Percentiles rank a stretch among this genome's conserved stretches.
These are phyloP conservation scores for Panaeolus papilionaceus DNA, from an alignment of 768 basidiomycete species.

Conservation along the genomic window DNA sequence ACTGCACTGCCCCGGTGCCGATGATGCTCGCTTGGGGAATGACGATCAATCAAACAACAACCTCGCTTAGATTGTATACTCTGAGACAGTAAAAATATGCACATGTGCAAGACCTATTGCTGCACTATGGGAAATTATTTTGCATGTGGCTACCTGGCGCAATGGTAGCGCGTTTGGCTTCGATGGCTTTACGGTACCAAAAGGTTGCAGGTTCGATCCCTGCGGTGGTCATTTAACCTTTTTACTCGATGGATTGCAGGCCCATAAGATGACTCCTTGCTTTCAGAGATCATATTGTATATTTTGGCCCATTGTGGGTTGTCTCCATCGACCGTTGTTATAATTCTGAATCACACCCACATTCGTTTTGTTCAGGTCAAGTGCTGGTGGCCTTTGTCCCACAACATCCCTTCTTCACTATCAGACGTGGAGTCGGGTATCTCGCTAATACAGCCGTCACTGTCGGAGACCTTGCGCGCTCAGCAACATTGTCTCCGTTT, in stretches of 20 bases:
- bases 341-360: too few species aligned
- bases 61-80: not conserved
- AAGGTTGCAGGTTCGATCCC: slow-evolving; percentile 98
- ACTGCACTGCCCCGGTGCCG: not conserved
- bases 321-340: too few species aligned
- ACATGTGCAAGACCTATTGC: not conserved
- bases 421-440: too few species aligned
- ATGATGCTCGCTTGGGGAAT: not conserved
- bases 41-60: slow-evolving; percentile 19
- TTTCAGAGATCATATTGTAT: too few species aligned
- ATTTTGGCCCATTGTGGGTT: too few species aligned
- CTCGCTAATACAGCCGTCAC: too few species aligned
- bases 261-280: not conserved
- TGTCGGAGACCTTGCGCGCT: too few species aligned
- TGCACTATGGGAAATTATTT: not conserved
- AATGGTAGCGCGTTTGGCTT: slow-evolving; percentile 97
- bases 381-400: too few species aligned
- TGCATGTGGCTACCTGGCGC: slow-evolving; percentile 75
- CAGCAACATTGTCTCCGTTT: too few species aligned
- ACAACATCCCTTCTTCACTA: too few species aligned
- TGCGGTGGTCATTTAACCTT: slow-evolving; percentile 75
- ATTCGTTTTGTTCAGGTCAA: too few species aligned
- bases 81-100: not conserved
- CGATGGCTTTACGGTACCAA: slow-evolving; percentile 81
- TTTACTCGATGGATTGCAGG: not conserved